Percentiles rank a stretch among this genome's conserved stretches.
Evolutionary conservation across 2,329 filamentous ascomycete genomes (phyloP).

Genomic region (Xylaria hypoxylon): DNA sequence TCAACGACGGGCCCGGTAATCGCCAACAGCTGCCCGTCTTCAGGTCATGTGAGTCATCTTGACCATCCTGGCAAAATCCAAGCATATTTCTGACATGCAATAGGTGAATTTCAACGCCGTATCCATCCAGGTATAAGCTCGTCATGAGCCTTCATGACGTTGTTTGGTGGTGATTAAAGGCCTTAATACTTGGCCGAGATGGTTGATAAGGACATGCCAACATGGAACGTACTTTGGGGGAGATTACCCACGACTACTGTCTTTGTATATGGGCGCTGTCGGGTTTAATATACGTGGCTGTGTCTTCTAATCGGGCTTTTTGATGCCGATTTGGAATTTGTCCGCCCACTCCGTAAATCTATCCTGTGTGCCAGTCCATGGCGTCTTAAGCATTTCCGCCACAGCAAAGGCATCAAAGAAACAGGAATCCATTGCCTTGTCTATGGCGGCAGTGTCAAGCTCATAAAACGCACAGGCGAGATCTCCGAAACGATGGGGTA

Average conservation of each 20-base stretch:
- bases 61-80: background rate
- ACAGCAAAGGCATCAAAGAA: constrained; percentile 69
- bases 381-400: constrained; percentile 65
- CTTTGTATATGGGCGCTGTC: background rate
- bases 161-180: background rate
- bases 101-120: constrained; percentile 54
- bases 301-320: constrained; percentile 53
- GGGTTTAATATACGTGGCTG: background rate
- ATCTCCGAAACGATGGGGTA: constrained; percentile 77
- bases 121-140: constrained; percentile 49
- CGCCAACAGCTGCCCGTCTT: constrained; percentile 46
- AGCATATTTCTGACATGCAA: constrained; percentile 24
- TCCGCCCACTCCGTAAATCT: constrained; percentile 83
- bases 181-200: background rate
- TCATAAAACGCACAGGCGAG: constrained; percentile 80
- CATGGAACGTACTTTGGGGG: background rate
- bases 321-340: constrained; percentile 66
- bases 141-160: background rate
- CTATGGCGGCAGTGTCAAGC: constrained; percentile 69
- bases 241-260: background rate
- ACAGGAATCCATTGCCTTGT: constrained; percentile 68
- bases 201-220: background rate
- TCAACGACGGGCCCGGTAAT: constrained; percentile 55
- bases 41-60: constrained; percentile 46
- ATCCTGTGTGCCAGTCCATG: constrained; percentile 75